Conservation (phyloP, 148 eudicot species). For the Agrostemma githago region DNA sequence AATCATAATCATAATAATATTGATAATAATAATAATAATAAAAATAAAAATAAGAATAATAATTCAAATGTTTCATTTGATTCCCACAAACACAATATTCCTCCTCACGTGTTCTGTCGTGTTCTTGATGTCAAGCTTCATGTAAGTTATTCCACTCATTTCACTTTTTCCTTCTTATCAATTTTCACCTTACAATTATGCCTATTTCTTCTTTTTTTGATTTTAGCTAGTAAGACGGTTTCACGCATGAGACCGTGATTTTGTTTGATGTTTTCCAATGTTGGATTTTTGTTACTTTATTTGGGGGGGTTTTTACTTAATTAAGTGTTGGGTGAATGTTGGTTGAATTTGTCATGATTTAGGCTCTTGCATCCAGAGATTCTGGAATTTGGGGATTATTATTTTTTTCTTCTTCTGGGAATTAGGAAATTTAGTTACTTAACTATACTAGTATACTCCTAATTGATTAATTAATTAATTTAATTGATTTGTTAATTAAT, state of each 20-base stretch:
- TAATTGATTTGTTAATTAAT: conserved; percentile 5
- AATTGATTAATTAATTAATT: neutral
- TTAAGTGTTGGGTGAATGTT: conserved; percentile 26
- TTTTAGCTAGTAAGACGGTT: neutral
- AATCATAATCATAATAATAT: neutral
- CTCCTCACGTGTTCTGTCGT: conserved; percentile 92
- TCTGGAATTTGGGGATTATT: conserved; percentile 19
- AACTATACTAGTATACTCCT: neutral
- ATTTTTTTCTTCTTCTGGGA: conserved; percentile 13
- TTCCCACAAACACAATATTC: conserved; percentile 32
- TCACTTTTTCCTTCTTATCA: neutral
- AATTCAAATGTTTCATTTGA: conserved; percentile 12
- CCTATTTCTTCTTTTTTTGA: conserved; percentile 16
- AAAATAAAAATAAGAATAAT: neutral
- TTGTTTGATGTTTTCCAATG: neutral
- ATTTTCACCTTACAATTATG: conserved; percentile 12
- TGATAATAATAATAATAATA: neutral
- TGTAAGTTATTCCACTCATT: conserved; percentile 36
- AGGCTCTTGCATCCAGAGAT: conserved; percentile 22
- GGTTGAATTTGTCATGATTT: conserved; percentile 24
- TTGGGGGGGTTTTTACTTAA: conserved; percentile 12
- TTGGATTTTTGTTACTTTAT: conserved; percentile 21
- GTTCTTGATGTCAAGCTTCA: conserved; percentile 93
- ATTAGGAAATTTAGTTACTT: conserved; percentile 14
- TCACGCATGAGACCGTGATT: neutral